Evolutionary conservation across 805 yeast genomes (phyloP).

Genomic region (Candida nanaspora): DNA sequence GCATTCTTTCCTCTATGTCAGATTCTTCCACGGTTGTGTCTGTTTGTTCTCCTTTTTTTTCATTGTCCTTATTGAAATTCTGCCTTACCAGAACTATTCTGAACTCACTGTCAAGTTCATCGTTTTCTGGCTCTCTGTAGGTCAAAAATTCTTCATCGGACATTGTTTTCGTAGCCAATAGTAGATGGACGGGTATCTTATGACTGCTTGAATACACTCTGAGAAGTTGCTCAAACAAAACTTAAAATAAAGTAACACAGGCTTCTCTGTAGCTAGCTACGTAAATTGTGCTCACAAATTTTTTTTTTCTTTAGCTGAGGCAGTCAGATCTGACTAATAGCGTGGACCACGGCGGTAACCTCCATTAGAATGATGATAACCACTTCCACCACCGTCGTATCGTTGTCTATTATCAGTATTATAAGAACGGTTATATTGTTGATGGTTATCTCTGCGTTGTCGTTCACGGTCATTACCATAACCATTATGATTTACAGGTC

Average conservation of each 20-base stretch:
- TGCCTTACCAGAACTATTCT: constrained; percentile 36
- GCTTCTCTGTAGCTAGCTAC: too few relatives aligned
- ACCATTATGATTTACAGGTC: neutral
- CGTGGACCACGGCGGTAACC: neutral
- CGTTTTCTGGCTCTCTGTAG: constrained; percentile 14
- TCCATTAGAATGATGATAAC: neutral
- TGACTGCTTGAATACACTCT: too few relatives aligned
- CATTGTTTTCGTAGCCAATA: too few relatives aligned
- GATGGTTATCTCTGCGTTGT: neutral
- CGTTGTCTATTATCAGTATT: neutral
- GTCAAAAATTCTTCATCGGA: neutral
- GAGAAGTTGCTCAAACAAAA: too few relatives aligned
- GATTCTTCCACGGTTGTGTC: constrained; percentile 13
- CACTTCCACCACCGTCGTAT: neutral
- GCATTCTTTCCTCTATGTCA: constrained; percentile 41
- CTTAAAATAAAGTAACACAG: too few relatives aligned
- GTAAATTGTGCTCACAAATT: too few relatives aligned
- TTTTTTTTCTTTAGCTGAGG: too few relatives aligned
- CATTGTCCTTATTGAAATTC: constrained; percentile 21
- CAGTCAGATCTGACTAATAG: neutral
- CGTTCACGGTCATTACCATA: neutral
- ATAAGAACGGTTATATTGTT: neutral
- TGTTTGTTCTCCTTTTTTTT: constrained; percentile 10
- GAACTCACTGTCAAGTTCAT: constrained; percentile 40
- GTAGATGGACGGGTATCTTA: neutral